Conservation (phyloP, 2,329 filamentous ascomycete genomes). For the Helminthosporium solani region DNA sequence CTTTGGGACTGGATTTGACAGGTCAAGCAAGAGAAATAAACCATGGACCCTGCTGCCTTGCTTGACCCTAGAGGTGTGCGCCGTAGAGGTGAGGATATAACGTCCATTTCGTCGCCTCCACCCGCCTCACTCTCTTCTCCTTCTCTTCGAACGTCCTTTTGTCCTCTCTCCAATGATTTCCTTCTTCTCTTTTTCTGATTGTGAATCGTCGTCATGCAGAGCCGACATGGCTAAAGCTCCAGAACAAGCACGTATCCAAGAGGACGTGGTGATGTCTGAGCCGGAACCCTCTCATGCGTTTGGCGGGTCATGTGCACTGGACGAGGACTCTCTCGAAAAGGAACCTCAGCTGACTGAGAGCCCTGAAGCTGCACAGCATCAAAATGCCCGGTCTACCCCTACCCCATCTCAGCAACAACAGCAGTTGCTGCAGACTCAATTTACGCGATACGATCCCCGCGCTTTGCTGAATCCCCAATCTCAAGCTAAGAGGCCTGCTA, state of each 20-base stretch:
- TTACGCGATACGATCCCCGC: slow-evolving; percentile 27
- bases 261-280: neutral
- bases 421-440: slow-evolving; percentile 6
- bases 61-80: slow-evolving; percentile 18
- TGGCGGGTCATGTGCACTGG: neutral
- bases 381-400: slow-evolving; percentile 4
- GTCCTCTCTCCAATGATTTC: neutral
- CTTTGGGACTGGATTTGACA: neutral
- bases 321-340: neutral
- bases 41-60: slow-evolving; percentile 19
- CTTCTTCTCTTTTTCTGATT: neutral
- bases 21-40: neutral
- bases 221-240: neutral
- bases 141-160: neutral
- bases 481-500: slow-evolving; percentile 33
- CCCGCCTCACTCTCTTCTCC: neutral
- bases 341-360: slow-evolving; percentile 1
- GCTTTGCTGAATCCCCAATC: slow-evolving; percentile 37
- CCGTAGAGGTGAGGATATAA: slow-evolving; percentile 16
- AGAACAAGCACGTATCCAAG: neutral
- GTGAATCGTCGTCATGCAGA: neutral
- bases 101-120: neutral
- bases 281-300: neutral
- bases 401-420: neutral
- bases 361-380: slow-evolving; percentile 19